Evolutionary conservation across 352 stramenopile species (phyloP), one percentile per base, ranked within the genome.

Genomic region (Phytophthora cryptogea): DNA sequence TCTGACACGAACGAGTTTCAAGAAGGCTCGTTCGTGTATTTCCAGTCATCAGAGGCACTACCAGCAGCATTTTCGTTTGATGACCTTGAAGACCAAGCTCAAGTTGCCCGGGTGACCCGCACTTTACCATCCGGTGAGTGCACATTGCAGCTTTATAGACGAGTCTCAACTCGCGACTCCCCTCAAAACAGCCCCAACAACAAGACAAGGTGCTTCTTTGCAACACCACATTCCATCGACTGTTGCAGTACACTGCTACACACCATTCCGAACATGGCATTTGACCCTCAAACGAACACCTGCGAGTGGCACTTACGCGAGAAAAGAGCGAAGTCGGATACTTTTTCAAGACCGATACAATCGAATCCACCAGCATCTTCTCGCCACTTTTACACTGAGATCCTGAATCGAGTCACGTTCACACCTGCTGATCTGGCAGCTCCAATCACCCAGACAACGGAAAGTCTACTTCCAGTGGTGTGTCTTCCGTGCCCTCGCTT

Each of bases 191-290:
- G 30, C 5, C 30, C 45, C 8, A 48, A 39, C 23, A 31, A 11
- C 32, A 70, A 59, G 16, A 68, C 42, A 27, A 32, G 54, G 14
- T 16, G 54, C 13, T 80, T 74, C n/a, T 48, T 68, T 5, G 65
- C 68, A 17, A 83, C 70, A 3, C 68, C 71, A 8, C 65, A 83
- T 31, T 74, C 73, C 36, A 76, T 80, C 31, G 68, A 83, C 20
- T 74, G 68, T 33, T 80, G 60, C 43, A 61, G 64, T 2, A 74
- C 68, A 7, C 53, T 74, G 26, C 49, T 83, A 4, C 63, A 75
- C 40, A 80, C 49, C 14, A 61, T 77, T 36, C 64, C 71, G n/a
- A 58, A 53, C n/a, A 74, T 80, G 33, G 23, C 20, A 11, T 80
- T 59, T 33, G 56, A 80, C 41, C 40, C 30, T 7, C 20, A 46